These are phyloP conservation scores for Heterobasidion irregulare DNA, from an alignment of 1,284 basidiomycete species.

Conservation along the genomic window DNA sequence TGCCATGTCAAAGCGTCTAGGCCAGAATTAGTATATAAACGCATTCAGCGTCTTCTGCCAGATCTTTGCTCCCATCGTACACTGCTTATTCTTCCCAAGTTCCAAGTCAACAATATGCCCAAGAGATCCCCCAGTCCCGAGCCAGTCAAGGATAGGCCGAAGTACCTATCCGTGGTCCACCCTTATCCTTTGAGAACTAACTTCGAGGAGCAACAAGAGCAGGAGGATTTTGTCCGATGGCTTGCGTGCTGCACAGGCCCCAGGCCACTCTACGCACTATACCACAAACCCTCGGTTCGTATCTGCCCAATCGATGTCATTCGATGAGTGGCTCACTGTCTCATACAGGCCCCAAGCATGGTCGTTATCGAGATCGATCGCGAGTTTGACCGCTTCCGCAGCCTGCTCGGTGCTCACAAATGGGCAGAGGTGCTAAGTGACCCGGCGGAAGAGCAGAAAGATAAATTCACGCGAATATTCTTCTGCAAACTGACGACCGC, in stretches of 20 bases:
- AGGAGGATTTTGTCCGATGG: constrained; percentile 48
- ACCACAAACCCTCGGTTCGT: constrained; percentile 56
- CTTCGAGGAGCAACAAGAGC: constrained; percentile 41
- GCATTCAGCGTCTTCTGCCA: no score
- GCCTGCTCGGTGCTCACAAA: constrained; percentile 53
- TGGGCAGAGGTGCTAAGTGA: constrained; percentile 47
- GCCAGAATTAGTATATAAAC: no score
- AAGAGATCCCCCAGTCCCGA: constrained; percentile 50
- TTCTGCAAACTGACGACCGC: constrained; percentile 39
- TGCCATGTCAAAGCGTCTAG: no score
- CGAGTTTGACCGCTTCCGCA: constrained; percentile 25
- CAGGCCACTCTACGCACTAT: constrained; percentile 41
- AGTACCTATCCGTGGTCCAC: constrained; percentile 49
- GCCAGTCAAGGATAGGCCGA: constrained; percentile 45
- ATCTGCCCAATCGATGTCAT: background rate
- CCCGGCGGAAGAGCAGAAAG: constrained; percentile 34
- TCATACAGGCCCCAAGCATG: constrained; percentile 48
- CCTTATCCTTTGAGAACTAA: constrained; percentile 53
- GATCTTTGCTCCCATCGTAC: background rate
- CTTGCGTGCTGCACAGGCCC: constrained; percentile 47
- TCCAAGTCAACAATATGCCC: constrained; percentile 32
- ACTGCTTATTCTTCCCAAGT: background rate
- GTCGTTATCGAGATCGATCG: constrained; percentile 53
- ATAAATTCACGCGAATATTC: constrained; percentile 38
- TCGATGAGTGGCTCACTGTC: background rate